Percentiles rank a stretch among this genome's conserved stretches.
phyloP scores from a whole-genome alignment of 2,329 filamentous ascomycete genomes.

The Curvularia hawaiiensis region DNA sequence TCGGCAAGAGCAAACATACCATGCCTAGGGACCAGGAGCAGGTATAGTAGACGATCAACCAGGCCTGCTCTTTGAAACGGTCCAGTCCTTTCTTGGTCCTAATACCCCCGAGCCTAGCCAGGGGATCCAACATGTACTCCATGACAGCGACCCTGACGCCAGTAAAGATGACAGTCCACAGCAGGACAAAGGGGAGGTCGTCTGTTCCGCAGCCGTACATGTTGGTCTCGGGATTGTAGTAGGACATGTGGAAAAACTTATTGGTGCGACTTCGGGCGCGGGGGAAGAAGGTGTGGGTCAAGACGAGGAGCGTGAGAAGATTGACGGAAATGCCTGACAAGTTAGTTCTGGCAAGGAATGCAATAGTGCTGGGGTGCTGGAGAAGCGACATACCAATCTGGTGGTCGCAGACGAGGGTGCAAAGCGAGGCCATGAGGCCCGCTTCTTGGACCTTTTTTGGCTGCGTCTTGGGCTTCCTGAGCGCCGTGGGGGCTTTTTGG shows the following conservation, averaged over 20 bases:
- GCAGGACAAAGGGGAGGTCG: slow-evolving; percentile 77
- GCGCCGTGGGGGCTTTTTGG: slow-evolving; percentile 16
- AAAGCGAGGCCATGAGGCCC: slow-evolving; percentile 64
- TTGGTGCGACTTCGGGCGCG: slow-evolving; percentile 77
- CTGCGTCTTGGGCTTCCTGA: slow-evolving; percentile 25
- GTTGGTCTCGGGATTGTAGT: slow-evolving; percentile 72
- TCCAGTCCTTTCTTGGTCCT: slow-evolving; percentile 75
- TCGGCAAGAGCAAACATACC: slow-evolving; percentile 56
- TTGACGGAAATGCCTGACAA: slow-evolving; percentile 79
- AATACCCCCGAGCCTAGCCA: slow-evolving; percentile 75
- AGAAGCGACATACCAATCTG: slow-evolving; percentile 70
- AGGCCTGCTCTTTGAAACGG: slow-evolving; percentile 92
- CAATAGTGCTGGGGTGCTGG: background rate
- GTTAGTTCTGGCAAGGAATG: slow-evolving; percentile 1
- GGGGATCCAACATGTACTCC: slow-evolving; percentile 83
- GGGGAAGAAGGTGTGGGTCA: slow-evolving; percentile 83
- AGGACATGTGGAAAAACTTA: slow-evolving; percentile 87
- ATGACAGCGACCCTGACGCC: slow-evolving; percentile 82
- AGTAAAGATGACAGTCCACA: slow-evolving; percentile 84
- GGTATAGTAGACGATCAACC: slow-evolving; percentile 83
- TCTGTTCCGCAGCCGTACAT: slow-evolving; percentile 78
- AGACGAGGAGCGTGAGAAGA: slow-evolving; percentile 78
- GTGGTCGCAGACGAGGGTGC: slow-evolving; percentile 75
- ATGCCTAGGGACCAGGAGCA: slow-evolving; percentile 84
- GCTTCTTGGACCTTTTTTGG: slow-evolving; percentile 65